Evolutionary conservation across 495 filamentous ascomycete species (phyloP), one percentile per base, ranked within the genome.

Genomic region (Penicillium roqueforti): DNA sequence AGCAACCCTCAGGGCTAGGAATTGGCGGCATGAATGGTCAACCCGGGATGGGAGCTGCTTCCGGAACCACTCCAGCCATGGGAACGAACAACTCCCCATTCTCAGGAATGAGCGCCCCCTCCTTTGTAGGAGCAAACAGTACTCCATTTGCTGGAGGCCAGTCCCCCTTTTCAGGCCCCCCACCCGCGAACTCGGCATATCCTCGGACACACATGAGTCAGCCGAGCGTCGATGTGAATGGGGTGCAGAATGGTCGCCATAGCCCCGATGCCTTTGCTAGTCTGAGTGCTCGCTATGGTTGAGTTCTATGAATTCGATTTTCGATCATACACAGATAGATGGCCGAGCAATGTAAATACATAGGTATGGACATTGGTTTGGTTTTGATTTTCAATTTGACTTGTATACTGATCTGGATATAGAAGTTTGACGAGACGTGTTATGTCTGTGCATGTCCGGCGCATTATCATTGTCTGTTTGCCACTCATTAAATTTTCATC

Each of bases 221-320:
- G 56, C 93, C 95, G 60, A 97, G 92, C 61, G 87, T 95, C 53
- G 90, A 88, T 63, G 80, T 96, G 67, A 88, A 83, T 59, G 75
- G 70, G 38, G 83, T 84, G 75, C 85, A 78, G 74, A 84, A 80
- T 56, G 92, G 92, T 8, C 79, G 92, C 40, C 91, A 97, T 68
- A 96, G 91, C 61, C 93, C 93, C 16, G 93, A 98, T 74, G 92
- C 93, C 28, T 98, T 97, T 80, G 87, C 91, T n/a, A 92, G 88
- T 60, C 74, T 98, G 66, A 97, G 92, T 67, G 85, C 89, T 46
- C 67, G 73, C 47, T 72, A 73, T 51, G 66, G 65, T 44, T 73
- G 53, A 65, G n/a, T n/a, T 20, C 7, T 10, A 20, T 47, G 47
- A 16, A 20, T 25, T 41, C 22, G 47, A 34, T 37, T 26, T 37